Base-by-base conservation (phyloP, 306 rosid genomes). In the Vigna angularis region DNA sequence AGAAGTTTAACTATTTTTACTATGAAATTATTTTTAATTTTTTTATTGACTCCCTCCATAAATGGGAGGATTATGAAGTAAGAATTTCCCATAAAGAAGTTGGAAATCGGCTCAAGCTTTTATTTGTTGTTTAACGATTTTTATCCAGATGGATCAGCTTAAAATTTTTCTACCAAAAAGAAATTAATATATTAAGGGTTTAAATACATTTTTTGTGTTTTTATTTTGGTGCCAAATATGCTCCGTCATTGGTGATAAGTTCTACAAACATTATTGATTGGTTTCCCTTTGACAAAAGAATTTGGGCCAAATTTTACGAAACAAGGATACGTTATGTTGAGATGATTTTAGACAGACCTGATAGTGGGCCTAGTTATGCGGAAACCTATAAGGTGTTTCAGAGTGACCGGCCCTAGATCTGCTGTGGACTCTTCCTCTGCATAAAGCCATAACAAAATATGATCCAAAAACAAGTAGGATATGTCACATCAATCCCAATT, bases 331-430 rank as follows among this genome's bases (percentile, higher is more conserved):
- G 75, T 48, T 28, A 1, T 28, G 49, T 10, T 53, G 9, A 42
- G 49, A 6, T 53, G 5, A 40, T 53, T 66, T 42, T 26, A 44
- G 61, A 18, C 47, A 61, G 58, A 56, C 66, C 22, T 64, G 1
- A 64, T 12, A 45, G 50, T 45, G 79, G 79, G 83, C 74, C 75
- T 74, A 28, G 24, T 17, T 63, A 48, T 20, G 69, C 11, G 62
- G 30, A 18, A 64, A 57, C 50, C 4, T 30, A 2, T 26, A 16
- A 12, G 52, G 2, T 69, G 20, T 68, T 44, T 28, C 6, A 44
- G 1, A 78, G 18, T 48, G 64, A 14, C 17, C 3, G 55, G 64
- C 64, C 68, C 32, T 42, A 55, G 14, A 70, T 56, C 18, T 58
- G 18, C 22, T 59, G 76, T 59, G 65, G 62, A 76, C 69, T 67